These are phyloP conservation scores for Saccharum hybrid DNA, from an alignment of 202 grass and related monocot genomes.

Conservation along the genomic window DNA sequence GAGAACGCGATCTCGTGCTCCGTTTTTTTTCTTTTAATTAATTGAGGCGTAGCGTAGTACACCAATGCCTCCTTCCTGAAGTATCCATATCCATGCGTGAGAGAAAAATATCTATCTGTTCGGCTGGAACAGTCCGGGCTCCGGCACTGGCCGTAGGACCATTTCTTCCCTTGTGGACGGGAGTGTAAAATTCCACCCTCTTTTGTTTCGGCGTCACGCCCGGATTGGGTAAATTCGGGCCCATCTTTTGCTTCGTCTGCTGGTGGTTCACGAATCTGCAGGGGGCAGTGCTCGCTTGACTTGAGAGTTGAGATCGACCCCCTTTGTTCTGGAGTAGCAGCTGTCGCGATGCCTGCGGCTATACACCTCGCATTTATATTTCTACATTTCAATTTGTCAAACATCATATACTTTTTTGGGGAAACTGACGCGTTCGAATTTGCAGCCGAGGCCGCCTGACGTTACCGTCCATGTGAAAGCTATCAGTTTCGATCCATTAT, in stretches of 20 bases:
- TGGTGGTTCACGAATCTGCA: slow-evolving; percentile 32
- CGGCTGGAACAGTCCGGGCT: slow-evolving; percentile 30
- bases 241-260: too few relatives aligned
- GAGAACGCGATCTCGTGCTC: neutral
- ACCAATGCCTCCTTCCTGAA: slow-evolving; percentile 20
- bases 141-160: neutral
- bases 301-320: neutral
- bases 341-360: neutral
- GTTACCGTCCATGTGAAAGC: neutral
- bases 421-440: neutral
- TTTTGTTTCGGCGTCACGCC: slow-evolving; percentile 2
- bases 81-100: slow-evolving; percentile 4
- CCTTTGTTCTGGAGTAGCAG: neutral
- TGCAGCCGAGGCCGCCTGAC: neutral
- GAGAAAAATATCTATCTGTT: slow-evolving; percentile 30
- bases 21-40: neutral
- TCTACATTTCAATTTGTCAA: neutral
- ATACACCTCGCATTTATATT: neutral
- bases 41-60: neutral
- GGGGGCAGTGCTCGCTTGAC: neutral
- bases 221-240: slow-evolving; percentile 13
- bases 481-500: neutral
- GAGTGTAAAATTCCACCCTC: neutral
- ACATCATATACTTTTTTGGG: neutral
- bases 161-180: neutral